Conservation (phyloP, 208 protist species). For the Spongospora subterranea region DNA sequence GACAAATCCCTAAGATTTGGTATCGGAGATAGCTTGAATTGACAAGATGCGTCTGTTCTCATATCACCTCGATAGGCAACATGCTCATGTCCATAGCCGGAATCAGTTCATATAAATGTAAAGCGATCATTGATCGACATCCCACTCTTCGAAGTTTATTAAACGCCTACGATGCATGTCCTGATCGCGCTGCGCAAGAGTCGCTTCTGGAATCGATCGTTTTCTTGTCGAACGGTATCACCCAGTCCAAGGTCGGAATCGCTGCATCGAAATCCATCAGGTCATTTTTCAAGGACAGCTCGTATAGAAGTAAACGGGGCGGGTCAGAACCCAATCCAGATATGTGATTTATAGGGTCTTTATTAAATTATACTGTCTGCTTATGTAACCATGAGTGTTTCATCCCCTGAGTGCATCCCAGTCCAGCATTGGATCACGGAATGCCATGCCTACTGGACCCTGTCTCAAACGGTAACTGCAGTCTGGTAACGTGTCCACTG, state of each 20-base stretch:
- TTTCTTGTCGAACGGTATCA: slow-evolving; percentile 4
- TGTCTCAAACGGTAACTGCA: too few relatives aligned
- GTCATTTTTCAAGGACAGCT: slow-evolving; percentile 1
- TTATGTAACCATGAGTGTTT: too few relatives aligned
- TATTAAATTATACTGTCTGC: background rate
- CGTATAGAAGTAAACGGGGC: background rate
- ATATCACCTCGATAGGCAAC: background rate
- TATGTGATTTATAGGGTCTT: background rate
- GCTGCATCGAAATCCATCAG: background rate
- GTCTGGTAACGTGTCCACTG: too few relatives aligned
- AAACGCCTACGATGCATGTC: background rate
- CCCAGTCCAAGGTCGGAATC: background rate
- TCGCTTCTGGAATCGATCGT: background rate
- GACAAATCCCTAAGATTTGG: background rate
- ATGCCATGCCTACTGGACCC: too few relatives aligned
- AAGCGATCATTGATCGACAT: background rate
- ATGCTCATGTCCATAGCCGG: background rate
- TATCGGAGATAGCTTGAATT: background rate
- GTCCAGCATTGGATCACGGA: too few relatives aligned
- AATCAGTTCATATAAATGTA: background rate
- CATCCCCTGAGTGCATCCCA: too few relatives aligned
- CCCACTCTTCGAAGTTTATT: background rate
- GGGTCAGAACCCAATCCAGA: background rate
- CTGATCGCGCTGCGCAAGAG: background rate
- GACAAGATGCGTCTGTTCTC: background rate